These are phyloP conservation scores for Vigna reflexopilosa DNA, from an alignment of 306 rosid genomes.

Conservation along the genomic window DNA sequence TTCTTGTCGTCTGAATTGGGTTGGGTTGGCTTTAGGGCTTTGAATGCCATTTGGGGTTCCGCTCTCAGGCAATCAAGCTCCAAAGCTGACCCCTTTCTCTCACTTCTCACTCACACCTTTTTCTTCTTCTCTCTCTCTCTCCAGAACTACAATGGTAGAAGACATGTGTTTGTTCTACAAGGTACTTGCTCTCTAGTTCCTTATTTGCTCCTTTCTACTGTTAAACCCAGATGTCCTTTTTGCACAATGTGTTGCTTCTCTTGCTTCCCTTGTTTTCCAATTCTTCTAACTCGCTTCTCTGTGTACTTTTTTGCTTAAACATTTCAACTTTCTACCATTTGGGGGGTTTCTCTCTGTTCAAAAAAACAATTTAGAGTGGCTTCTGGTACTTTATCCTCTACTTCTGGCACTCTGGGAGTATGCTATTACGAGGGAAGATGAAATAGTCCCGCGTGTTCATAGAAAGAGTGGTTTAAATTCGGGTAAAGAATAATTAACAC, in stretches of 20 bases:
- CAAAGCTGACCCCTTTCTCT: slow-evolving; percentile 44
- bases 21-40: slow-evolving; percentile 33
- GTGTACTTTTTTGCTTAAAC: background rate
- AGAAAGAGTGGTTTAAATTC: slow-evolving; percentile 21
- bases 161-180: slow-evolving; percentile 68
- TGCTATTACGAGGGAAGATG: slow-evolving; percentile 8
- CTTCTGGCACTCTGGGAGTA: slow-evolving; percentile 7
- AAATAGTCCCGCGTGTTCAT: slow-evolving; percentile 33
- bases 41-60: slow-evolving; percentile 39
- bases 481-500: slow-evolving; percentile 17
- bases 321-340: slow-evolving; percentile 22
- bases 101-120: background rate
- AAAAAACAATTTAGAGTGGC: slow-evolving; percentile 8
- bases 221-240: background rate
- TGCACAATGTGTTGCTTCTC: slow-evolving; percentile 36
- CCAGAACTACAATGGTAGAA: slow-evolving; percentile 66
- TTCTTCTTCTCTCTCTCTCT: slow-evolving; percentile 10
- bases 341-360: background rate
- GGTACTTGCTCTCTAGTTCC: slow-evolving; percentile 54
- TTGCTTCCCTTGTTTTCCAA: background rate
- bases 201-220: background rate
- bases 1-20: slow-evolving; percentile 12
- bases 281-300: background rate
- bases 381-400: slow-evolving; percentile 8
- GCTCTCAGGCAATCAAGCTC: slow-evolving; percentile 39